Evolutionary conservation across 495 filamentous ascomycete species (phyloP), one percentile per base, ranked within the genome.

Genomic region (Aspergillus incahuasiensis): DNA sequence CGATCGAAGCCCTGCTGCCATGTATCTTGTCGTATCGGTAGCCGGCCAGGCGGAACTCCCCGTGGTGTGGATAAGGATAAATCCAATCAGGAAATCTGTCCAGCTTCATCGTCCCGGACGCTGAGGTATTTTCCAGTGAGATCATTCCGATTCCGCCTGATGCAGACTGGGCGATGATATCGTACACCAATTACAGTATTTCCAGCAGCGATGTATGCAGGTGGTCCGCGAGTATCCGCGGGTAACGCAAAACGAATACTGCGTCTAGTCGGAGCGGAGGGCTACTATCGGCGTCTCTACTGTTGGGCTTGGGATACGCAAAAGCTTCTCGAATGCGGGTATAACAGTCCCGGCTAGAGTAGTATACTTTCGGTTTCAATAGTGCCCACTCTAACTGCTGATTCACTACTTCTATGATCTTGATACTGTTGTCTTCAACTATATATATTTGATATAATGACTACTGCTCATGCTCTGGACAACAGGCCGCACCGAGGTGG

Each of bases 211-310:
- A 40, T 24, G 13, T 48, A 42, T 43, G 49, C 22, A 45, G 4
- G 40, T 21, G 4, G 2, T 18, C 39, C 42, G 38, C 46, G 25
- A 41, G 51, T 62, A 54, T 52, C 59, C 59, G 55, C 59, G 59
- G 59, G 59, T 57, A 61, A 61, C 59, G 24, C 48, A 35, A 30
- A 50, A 48, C 34, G 43, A 57, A 35, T 42, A 60, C 42, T 38
- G 4, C 25, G 25, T 28, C 8, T 28, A 28, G 56, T 35, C 3
- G 32, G 43, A 44, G 55, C 3, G 32, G 43, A 44, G 55, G 55
- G 55, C 42, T 58, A 62, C 28, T 46, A 55, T 40, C 48, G 48
- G 48, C 32, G 48, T 25, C 20, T 50, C 35, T 7, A 3, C 32
- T 5, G n/a, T n/a, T n/a, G n/a, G n/a, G n/a, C n/a, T n/a, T n/a